Base-by-base conservation (phyloP, 2,329 filamentous ascomycete species). In the Lithohypha guttulata region DNA sequence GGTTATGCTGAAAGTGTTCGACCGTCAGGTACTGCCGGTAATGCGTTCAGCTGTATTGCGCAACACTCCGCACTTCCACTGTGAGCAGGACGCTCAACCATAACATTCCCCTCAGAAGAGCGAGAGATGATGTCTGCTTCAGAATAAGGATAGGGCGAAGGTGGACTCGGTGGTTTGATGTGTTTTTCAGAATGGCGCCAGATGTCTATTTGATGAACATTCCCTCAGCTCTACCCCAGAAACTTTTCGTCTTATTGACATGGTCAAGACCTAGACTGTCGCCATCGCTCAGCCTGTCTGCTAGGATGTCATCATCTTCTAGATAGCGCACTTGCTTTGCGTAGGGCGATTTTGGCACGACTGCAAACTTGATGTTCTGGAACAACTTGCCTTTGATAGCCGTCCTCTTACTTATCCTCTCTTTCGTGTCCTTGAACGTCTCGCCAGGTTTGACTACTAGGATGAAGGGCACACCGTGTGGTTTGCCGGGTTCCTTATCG, bases 371-470 rank as follows among this genome's bases (percentile, higher is more conserved):
- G 61, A 98, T 91, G 70, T 96, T 96, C 61, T 98, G 89, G 51
- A 98, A 87, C 49, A 85, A 85, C 69, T 98, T 98, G 60, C 91
- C 93, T 63, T 95, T 95, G 64, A 98, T 79, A 18, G 87, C 87
- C 1, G 84, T 94, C 43, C 89, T 74, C 60, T 87, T 89, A 51
- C 91, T 87, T 3, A 98, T 68, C n/a, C 91, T 78, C 63, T 93
- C 85, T 66, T 89, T 95, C 29, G 87, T 95, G 22, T 96, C 84
- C 42, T 77, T 78, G 62, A 98, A 96, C 26, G 71, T 69, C 59
- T 98, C 91, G 39, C 78, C 83, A 59, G 84, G 78, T 51, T 86
- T 80, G 27, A 96, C 61, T 39, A 91, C 66, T 58, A 98, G 94
- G 52, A 80, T 81, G 70, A 98, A 98, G 0, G 91, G 91, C 30